Evolutionary conservation across 75 land plant species (phyloP).

Genomic region (Chamaecyparis obtusa): DNA sequence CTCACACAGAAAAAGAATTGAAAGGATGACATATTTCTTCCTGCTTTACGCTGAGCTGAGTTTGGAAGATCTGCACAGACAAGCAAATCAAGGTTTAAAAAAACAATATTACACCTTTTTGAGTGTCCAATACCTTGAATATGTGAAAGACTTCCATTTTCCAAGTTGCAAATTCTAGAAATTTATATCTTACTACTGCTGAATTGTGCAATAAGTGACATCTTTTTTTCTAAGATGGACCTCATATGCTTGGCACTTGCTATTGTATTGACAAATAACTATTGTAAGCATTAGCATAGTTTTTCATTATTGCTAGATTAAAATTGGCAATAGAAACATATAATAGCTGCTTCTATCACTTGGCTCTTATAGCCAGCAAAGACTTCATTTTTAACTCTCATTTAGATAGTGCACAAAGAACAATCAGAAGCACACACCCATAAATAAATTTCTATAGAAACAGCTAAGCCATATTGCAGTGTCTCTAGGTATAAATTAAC

Average conservation of each 20-base stretch:
- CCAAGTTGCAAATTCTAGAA: not conserved
- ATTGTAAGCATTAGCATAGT: not conserved
- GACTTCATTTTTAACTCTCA: not conserved
- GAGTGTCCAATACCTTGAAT: not conserved
- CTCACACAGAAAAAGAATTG: slow-evolving; percentile 56
- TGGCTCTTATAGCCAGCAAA: not conserved
- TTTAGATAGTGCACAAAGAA: not conserved
- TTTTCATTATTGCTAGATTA: not conserved
- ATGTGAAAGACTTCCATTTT: not conserved
- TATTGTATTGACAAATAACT: not conserved
- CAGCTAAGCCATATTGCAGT: not conserved
- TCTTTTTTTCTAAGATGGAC: not conserved
- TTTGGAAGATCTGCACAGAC: slow-evolving; percentile 68
- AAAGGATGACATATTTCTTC: slow-evolving; percentile 46
- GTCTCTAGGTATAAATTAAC: not conserved
- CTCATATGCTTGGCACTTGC: not conserved
- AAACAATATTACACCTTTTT: not conserved
- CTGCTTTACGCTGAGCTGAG: slow-evolving; percentile 80
- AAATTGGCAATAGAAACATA: not conserved
- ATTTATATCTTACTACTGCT: not conserved
- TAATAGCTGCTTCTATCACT: not conserved
- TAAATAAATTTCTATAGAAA: not conserved
- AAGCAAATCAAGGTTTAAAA: not conserved
- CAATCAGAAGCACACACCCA: not conserved
- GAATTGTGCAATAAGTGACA: not conserved